Base-by-base conservation (phyloP, 345 rosid species). In the Bruguiera gymnorhiza region DNA sequence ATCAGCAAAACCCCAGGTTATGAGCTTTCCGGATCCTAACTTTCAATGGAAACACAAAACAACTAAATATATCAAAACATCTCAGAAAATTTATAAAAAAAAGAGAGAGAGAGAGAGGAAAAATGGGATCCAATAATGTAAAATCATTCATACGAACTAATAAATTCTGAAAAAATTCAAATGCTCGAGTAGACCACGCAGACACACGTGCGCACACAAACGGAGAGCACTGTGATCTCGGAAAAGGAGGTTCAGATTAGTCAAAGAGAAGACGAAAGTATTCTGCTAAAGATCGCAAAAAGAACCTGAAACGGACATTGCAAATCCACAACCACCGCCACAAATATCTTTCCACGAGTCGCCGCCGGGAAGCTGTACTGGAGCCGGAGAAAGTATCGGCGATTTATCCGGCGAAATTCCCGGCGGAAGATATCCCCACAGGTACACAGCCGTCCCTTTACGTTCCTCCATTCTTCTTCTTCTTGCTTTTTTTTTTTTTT, bases 1-100 rank as follows among this genome's bases (percentile, higher is more conserved):
- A 68, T 92, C 91, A 8, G 86, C 63, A 21, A 94, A 88, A 15
- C 94, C 96, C 96, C 92, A 92, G 11, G 97, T 88, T 59, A 89
- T 76, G 62, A 90, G 90, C 87, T 88, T 90, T 46, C 96, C 98
- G 1, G 69, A 70, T 58, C 74, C 91, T 88, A 83, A 73, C 62
- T 39, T 54, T 67, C 63, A 8, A 19, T 24, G 23, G 30, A 65
- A 15, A 23, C 59, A 62, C 46, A 20, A 19, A 52, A 62, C 46
- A 20, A 56, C 21, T 27, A 52, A 50, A 34, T 24, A 63, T 1
- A 73, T 1, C 21, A 13, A 21, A 19, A 18, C 68, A 37, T 30
- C 26, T 19, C 6, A 21, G 6, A 37, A 8, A 37, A 37, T 7
- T 24, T 24, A 24, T 0, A 0, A 24, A 0, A 24, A 1, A 24